Percentiles rank a stretch among this genome's conserved stretches.
These are phyloP conservation scores for Fagopyrum homotropicum DNA, from an alignment of 148 eudicot genomes.

Conservation along the genomic window DNA sequence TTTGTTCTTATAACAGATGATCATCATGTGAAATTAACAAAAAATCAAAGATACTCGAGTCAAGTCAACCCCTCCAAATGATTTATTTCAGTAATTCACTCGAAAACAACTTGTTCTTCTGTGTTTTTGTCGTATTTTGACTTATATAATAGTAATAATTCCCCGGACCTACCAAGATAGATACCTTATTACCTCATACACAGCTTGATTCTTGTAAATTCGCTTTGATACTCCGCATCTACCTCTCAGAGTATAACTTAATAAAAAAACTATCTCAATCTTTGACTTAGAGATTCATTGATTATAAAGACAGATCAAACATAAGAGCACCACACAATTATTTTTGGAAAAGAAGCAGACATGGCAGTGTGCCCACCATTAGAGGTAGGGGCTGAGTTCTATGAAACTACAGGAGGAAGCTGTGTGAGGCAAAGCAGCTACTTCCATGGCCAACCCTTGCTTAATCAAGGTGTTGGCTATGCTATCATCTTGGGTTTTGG, in stretches of 20 bases:
- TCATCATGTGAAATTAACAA: too few relatives aligned
- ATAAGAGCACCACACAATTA: neutral
- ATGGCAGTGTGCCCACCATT: conserved; percentile 10
- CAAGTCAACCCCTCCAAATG: neutral
- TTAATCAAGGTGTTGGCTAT: conserved; percentile 83
- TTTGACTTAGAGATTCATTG: neutral
- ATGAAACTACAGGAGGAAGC: conserved; percentile 21
- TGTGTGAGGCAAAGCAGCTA: conserved; percentile 67
- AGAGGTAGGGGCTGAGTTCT: conserved; percentile 13
- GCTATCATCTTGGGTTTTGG: conserved; percentile 85
- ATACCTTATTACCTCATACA: neutral
- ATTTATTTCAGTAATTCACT: neutral
- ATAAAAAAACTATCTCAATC: neutral
- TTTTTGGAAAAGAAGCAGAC: neutral
- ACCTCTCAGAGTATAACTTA: neutral
- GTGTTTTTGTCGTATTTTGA: neutral
- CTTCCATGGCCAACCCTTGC: conserved; percentile 62
- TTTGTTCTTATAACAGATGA: too few relatives aligned
- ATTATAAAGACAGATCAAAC: neutral
- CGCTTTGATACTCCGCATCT: neutral
- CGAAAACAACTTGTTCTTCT: neutral
- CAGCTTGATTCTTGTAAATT: neutral
- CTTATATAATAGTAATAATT: neutral
- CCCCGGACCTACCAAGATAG: conserved; percentile 3
- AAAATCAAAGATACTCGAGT: neutral